Evolutionary conservation across 2,329 filamentous ascomycete genomes (phyloP), one percentile per base, ranked within the genome.

Genomic region (Fusarium neocosmosporiellum): DNA sequence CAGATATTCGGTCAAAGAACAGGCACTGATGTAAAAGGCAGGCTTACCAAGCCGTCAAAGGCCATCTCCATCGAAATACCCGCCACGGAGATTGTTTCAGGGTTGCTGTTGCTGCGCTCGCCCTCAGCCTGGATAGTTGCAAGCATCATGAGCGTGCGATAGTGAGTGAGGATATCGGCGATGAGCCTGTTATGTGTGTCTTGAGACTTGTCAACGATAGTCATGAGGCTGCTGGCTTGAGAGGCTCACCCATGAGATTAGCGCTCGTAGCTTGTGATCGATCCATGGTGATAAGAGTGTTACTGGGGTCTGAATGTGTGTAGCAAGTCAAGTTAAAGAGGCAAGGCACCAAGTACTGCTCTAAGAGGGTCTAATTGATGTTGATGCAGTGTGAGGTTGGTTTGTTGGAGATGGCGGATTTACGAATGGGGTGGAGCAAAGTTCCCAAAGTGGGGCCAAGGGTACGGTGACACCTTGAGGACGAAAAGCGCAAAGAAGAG

Each of bases 151-250:
- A 86, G 82, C 33, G 80, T 81, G 65, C 83, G 82, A 77, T 84
- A 85, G 65, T 81, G 83, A 13, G 81, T 84, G 54, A 86, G 82
- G 61, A 86, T 81, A 67, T 85, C 82, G 34, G 83, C 84, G 41
- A 85, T 80, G 68, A 86, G 84, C 43, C 84, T 81, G 72, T 86
- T 83, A 72, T 86, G 83, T 33, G 80, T 84, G 75, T 86, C 84
- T 84, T 50, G n/a, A 24, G 24, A 14, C 20, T 2, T 53, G 18
- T 65, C 46, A 73, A 59, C 34, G 16, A 54, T 24, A 22, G 34
- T 24, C 7, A 3, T 37, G 7, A 16, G 7, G 43, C 9, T 54
- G 13, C 10, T 5, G 34, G 16, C 7, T 13, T 29, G 33, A 10
- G 53, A 50, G 16, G 62, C 70, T 70, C 75, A 84, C 82, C 82